A percentile compares a stretch with the other conserved stretches of the same genome.
Conservation (phyloP, 1,139 yeast species). For the Suhomyces bokatorum region DNA sequence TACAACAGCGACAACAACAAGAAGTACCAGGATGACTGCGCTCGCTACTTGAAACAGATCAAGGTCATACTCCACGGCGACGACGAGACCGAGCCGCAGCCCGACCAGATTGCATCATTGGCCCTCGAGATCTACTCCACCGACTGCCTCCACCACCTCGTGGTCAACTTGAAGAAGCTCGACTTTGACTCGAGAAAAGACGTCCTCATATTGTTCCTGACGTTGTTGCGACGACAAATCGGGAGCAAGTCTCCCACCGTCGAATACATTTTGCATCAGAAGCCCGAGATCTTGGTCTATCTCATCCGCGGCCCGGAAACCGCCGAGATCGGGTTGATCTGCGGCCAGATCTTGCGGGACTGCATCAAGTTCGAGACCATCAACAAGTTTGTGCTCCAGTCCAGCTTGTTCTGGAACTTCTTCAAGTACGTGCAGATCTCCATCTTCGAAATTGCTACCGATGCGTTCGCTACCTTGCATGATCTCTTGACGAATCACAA, state of each 20-base stretch:
- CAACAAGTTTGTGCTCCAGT: conserved; percentile 55
- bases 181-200: conserved; percentile 92
- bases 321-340: conserved; percentile 68
- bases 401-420: conserved; percentile 72
- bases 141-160: conserved; percentile 64
- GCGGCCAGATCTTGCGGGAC: conserved; percentile 82
- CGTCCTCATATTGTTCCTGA: conserved; percentile 69
- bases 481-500: conserved; percentile 73
- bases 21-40: conserved; percentile 73
- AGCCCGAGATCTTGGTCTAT: conserved; percentile 63
- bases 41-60: conserved; percentile 66
- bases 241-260: conserved; percentile 83
- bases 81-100: conserved; percentile 66
- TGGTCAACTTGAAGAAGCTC: conserved; percentile 57
- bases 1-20: conserved; percentile 52
- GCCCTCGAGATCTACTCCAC: conserved; percentile 77
- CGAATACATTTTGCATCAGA: conserved; percentile 64
- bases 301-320: conserved; percentile 72
- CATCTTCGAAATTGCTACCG: conserved; percentile 88
- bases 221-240: conserved; percentile 75
- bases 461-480: conserved; percentile 75
- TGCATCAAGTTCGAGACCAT: conserved; percentile 79
- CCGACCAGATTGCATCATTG: conserved; percentile 70
- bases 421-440: conserved; percentile 76
- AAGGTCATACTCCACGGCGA: conserved; percentile 74